Conservation (phyloP, 371 early-diverging fungal species). For the Fennellomyces sp. region DNA sequence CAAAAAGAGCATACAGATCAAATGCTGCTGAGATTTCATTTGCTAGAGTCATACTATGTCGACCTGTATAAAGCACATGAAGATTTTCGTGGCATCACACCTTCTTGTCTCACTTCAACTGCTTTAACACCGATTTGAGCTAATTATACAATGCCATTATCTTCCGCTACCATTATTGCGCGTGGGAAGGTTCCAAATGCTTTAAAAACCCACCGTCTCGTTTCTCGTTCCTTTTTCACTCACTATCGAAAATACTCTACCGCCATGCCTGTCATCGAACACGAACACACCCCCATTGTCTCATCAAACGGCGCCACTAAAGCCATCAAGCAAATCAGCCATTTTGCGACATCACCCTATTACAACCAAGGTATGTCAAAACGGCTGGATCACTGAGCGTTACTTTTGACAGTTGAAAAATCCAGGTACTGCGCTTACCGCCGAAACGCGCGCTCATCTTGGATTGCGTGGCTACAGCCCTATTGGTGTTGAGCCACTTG, state of each 20-base stretch:
- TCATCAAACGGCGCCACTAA: constrained; percentile 3
- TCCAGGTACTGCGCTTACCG: constrained; percentile 18
- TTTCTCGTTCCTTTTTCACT: neutral
- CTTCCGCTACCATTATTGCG: constrained; percentile 13
- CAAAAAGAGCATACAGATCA: constrained; percentile 2
- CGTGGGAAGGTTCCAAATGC: constrained; percentile 21
- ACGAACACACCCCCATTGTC: constrained; percentile 5
- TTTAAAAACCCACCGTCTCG: constrained; percentile 14
- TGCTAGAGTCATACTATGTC: constrained; percentile 16
- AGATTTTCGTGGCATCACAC: constrained; percentile 7
- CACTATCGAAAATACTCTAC: neutral
- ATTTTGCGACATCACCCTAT: constrained; percentile 21
- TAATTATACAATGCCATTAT: neutral
- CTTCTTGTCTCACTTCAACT: neutral
- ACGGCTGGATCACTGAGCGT: too few species aligned
- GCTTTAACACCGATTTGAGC: neutral
- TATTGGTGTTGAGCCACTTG: constrained; percentile 68
- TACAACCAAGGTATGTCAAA: constrained; percentile 27
- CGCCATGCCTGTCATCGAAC: constrained; percentile 8
- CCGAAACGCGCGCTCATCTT: constrained; percentile 20
- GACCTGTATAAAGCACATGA: constrained; percentile 18
- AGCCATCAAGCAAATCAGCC: neutral
- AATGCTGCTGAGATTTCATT: constrained; percentile 14
- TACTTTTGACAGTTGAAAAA: too few species aligned
- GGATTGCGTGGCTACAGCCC: constrained; percentile 74